These are phyloP conservation scores for Lactarius hengduanensis DNA, from an alignment of 768 basidiomycete genomes.

Conservation along the genomic window DNA sequence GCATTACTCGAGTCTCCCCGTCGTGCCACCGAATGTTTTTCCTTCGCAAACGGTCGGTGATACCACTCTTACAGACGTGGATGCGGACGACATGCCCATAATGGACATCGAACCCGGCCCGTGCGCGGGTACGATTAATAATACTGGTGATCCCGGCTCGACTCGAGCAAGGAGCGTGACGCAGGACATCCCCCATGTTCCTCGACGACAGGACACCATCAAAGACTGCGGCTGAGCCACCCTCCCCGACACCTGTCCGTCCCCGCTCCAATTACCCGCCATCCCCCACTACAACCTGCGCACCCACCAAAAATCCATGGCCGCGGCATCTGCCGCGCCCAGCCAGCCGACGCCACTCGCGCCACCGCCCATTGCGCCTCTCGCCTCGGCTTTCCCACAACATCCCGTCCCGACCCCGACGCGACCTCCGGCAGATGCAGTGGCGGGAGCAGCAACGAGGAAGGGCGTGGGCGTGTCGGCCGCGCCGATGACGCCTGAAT, in stretches of 20 bases:
- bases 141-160: background rate
- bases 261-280: background rate
- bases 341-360: too few relatives aligned
- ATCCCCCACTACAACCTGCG: background rate
- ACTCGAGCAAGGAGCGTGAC: background rate
- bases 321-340: background rate
- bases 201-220: background rate
- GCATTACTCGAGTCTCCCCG: constrained; percentile 18
- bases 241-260: constrained; percentile 14
- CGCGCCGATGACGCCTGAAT: background rate
- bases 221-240: constrained; percentile 1
- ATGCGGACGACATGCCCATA: background rate
- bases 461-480: background rate
- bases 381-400: background rate
- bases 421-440: background rate
- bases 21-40: constrained; percentile 4
- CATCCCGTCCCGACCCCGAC: background rate
- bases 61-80: background rate
- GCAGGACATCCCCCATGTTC: background rate
- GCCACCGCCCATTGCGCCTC: background rate
- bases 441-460: background rate
- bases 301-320: background rate
- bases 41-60: background rate
- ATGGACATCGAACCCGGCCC: background rate
- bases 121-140: background rate